phyloP scores from a whole-genome alignment of 2,329 filamentous ascomycete species.

The Neurospora crassa region DNA sequence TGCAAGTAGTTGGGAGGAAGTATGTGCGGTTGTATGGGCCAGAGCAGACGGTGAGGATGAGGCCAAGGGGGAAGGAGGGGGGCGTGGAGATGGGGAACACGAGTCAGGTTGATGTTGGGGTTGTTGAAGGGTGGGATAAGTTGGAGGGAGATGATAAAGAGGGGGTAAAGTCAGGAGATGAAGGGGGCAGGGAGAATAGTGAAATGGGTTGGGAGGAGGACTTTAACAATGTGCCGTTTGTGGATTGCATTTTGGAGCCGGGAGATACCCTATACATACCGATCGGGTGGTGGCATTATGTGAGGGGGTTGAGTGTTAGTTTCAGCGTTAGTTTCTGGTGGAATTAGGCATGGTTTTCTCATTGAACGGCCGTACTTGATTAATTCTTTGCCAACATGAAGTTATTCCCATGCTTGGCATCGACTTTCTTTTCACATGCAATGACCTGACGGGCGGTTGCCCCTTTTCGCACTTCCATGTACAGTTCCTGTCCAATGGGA shows the following conservation, averaged over 20 bases:
- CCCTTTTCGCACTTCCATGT: background rate
- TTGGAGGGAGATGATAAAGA: constrained; percentile 12
- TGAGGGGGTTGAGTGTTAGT: constrained; percentile 73
- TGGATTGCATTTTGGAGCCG: constrained; percentile 69
- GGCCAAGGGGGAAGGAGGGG: constrained; percentile 51
- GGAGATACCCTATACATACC: constrained; percentile 88
- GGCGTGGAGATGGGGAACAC: constrained; percentile 93
- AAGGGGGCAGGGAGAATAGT: background rate
- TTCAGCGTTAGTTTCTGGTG: constrained; percentile 98
- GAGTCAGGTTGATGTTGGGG: constrained; percentile 65
- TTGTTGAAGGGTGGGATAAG: constrained; percentile 52
- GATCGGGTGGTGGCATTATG: constrained; percentile 97
- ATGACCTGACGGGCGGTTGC: no score
- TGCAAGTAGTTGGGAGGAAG: constrained; percentile 82
- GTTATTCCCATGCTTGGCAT: no score
- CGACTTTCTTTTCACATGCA: no score
- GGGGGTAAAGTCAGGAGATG: constrained; percentile 2
- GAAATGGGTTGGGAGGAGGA: constrained; percentile 21
- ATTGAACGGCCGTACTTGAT: no score
- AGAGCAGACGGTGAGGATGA: constrained; percentile 43
- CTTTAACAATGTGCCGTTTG: constrained; percentile 53
- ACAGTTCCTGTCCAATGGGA: background rate
- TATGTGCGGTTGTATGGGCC: constrained; percentile 86
- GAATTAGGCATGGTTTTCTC: constrained; percentile 35
- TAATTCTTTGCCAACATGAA: no score